phyloP scores from a whole-genome alignment of 805 yeast species.

The Schwanniomyces pseudopolymorphus region DNA sequence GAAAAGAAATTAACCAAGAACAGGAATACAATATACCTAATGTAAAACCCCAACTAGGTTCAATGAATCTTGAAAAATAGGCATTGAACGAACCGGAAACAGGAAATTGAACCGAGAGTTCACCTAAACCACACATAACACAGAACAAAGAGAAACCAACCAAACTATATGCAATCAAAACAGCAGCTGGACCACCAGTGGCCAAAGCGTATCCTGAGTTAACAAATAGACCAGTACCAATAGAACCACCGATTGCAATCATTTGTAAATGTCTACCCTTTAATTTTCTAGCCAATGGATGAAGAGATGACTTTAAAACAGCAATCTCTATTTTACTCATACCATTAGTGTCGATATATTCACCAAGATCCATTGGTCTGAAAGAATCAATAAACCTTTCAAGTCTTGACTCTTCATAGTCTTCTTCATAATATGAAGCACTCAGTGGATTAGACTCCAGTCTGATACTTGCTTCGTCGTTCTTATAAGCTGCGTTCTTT shows the following conservation, averaged over 20 bases:
- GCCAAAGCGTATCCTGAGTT: constrained; percentile 40
- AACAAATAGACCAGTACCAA: constrained; percentile 42
- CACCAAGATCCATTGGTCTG: constrained; percentile 38
- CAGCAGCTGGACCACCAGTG: constrained; percentile 45
- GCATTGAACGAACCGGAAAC: constrained; percentile 42
- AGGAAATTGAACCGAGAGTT: constrained; percentile 52
- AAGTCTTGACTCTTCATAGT: constrained; percentile 1
- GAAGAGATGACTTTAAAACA: constrained; percentile 38
- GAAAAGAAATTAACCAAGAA: constrained; percentile 38
- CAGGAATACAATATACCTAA: constrained; percentile 40
- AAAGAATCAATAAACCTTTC: constrained; percentile 31
- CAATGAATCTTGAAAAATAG: constrained; percentile 37
- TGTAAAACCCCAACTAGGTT: constrained; percentile 41
- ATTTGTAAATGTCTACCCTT: constrained; percentile 54
- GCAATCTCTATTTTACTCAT: constrained; percentile 41
- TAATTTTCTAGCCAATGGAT: constrained; percentile 45
- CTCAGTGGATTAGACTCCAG: not conserved
- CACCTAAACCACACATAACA: constrained; percentile 65
- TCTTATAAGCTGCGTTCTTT: not conserved
- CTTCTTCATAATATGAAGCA: not conserved
- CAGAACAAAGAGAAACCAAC: constrained; percentile 59
- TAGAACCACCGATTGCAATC: constrained; percentile 68
- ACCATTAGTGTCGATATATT: constrained; percentile 37
- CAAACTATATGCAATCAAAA: constrained; percentile 54
- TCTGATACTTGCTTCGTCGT: not conserved